Base-by-base conservation (phyloP, 2,329 filamentous ascomycete genomes). In the Arthrobotrys conoides region DNA sequence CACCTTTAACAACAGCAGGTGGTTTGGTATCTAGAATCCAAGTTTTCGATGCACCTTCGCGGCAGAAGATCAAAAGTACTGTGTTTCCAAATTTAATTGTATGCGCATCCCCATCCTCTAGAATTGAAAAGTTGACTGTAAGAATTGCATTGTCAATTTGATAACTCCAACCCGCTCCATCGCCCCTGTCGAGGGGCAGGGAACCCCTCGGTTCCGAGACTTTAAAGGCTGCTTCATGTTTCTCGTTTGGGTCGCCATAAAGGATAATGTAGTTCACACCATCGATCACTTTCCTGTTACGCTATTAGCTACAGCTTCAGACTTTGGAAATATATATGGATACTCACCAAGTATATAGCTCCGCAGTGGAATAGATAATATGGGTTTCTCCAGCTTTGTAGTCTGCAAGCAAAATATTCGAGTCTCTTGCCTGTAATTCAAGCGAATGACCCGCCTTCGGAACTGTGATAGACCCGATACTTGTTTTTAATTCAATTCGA, bases 351-450 rank as follows among this genome's bases (percentile, higher is more conserved):
- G 90, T 92, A 79, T 90, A 90, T 24, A 93, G 87, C 81, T 93
- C 91, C 0, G 90, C 90, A 0, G 91, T 91, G 0, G 89, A 91
- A 83, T 92, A 93, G 0, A 92, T 83, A 12, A 93, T 82, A 0
- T 85, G 88, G 3, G 85, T 84, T n/a, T 87, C 87, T 0, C 89
- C 90, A 59, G 92, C 84, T 10, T 88, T 85, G 77, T 92, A 93
- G 80, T 93, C 90, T 0, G 87, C 89, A 2, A 92, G 88, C 81
- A 91, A 89, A 49, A 91, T 87, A 83, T 77, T 77, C 3, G 73
- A 77, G 30, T 77, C 73, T 64, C 73, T 49, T 3, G 73, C 66
- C 30, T 77, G 73, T 20, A 77, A 64, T 33, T 77, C 67, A 46
- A 77, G 67, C 16, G 41, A 33, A 16, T 55, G 38, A 10, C 41